Conservation (phyloP, 2,329 filamentous ascomycete genomes). For the Colletotrichum liriopes region DNA sequence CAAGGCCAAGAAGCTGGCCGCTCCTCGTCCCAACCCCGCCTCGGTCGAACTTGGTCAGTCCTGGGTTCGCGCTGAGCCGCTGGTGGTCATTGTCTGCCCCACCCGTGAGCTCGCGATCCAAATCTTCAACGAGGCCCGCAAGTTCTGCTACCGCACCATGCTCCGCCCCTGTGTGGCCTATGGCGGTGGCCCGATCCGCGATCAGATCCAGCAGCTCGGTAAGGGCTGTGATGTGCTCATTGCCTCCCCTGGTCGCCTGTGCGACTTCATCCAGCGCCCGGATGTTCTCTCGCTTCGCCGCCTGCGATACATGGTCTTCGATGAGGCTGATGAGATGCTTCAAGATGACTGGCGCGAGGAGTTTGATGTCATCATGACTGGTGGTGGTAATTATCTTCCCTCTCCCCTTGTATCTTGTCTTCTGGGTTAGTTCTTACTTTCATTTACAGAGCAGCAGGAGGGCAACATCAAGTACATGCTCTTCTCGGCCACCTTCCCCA, state of each 20-base stretch:
- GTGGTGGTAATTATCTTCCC: conserved; percentile 77
- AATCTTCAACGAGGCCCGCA: conserved; percentile 94
- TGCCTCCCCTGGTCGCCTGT: conserved; percentile 87
- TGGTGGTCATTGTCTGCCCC: conserved; percentile 88
- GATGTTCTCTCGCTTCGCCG: conserved; percentile 80
- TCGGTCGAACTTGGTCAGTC: conserved; percentile 66
- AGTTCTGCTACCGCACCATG: conserved; percentile 95
- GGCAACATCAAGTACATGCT: conserved; percentile 81
- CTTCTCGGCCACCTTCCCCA: conserved; percentile 96
- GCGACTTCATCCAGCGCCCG: conserved; percentile 85
- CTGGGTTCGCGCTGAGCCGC: conserved; percentile 82
- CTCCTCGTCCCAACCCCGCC: conserved; percentile 78
- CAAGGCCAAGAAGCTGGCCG: conserved; percentile 90
- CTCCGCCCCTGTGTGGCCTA: conserved; percentile 92
- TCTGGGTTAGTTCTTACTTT: conserved; percentile 45
- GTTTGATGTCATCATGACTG: conserved; percentile 82
- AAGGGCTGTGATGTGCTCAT: conserved; percentile 93
- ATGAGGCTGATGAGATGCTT: conserved; percentile 96
- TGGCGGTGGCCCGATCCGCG: conserved; percentile 81
- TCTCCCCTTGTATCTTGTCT: background rate
- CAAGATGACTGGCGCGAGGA: conserved; percentile 83
- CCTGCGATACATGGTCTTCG: conserved; percentile 86
- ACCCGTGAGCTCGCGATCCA: conserved; percentile 93
- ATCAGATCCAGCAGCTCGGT: conserved; percentile 80
- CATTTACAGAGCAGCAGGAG: conserved; percentile 77